Conservation (phyloP, 495 filamentous ascomycete genomes). For the Neurospora sp. region DNA sequence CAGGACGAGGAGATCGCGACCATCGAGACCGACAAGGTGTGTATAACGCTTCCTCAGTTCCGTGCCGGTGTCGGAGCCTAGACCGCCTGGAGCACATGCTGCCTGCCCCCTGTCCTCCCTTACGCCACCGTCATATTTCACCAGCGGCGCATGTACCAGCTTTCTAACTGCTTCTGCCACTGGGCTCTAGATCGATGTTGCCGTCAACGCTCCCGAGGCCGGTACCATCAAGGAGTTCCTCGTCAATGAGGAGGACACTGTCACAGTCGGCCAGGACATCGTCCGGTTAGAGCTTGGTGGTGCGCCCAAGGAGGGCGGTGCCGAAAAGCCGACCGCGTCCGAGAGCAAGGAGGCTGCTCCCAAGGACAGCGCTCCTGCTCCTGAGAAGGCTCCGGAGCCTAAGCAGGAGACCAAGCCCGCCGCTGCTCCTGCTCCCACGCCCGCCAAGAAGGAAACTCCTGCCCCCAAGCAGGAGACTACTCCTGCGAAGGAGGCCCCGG, state of each 20-base stretch:
- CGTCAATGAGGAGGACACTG: constrained; percentile 90
- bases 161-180: background rate
- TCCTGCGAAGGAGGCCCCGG: constrained; percentile 28
- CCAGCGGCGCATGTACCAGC: constrained; percentile 1
- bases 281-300: constrained; percentile 73
- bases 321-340: constrained; percentile 36
- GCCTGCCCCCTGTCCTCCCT: background rate
- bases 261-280: constrained; percentile 87
- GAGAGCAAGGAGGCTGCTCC: constrained; percentile 52
- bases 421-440: constrained; percentile 23
- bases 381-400: constrained; percentile 40
- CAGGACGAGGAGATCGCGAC: constrained; percentile 97
- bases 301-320: constrained; percentile 40
- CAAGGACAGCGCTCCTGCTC: constrained; percentile 44
- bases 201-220: constrained; percentile 87
- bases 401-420: constrained; percentile 22
- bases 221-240: constrained; percentile 89
- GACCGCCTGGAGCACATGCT: background rate
- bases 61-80: background rate
- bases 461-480: constrained; percentile 36
- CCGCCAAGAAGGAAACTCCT: constrained; percentile 15
- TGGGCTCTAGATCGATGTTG: constrained; percentile 69
- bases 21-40: constrained; percentile 99
- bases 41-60: constrained; percentile 3
- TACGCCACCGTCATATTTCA: background rate